Evolutionary conservation across 2,329 filamentous ascomycete genomes (phyloP).

Genomic region (Penicillium hesseltinei): DNA sequence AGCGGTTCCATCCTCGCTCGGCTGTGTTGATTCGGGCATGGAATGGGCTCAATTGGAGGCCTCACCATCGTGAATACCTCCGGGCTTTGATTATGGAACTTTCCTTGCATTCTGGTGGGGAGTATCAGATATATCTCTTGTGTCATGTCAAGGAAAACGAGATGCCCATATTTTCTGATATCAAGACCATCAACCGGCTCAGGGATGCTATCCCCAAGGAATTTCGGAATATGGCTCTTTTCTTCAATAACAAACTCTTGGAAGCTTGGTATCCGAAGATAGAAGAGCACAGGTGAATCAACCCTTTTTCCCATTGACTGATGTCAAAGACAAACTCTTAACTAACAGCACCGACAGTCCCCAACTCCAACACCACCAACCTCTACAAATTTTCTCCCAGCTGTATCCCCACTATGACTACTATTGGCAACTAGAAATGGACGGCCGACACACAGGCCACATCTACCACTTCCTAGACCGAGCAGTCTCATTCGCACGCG

Average conservation of each 20-base stretch:
- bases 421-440: slow-evolving; percentile 72
- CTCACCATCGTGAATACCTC: slow-evolving; percentile 77
- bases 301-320: slow-evolving; percentile 1
- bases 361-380: slow-evolving; percentile 48
- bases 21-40: slow-evolving; percentile 80
- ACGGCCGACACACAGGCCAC: slow-evolving; percentile 63
- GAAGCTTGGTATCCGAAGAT: slow-evolving; percentile 32
- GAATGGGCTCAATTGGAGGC: slow-evolving; percentile 74
- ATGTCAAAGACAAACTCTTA: not conserved
- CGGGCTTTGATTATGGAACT: slow-evolving; percentile 82
- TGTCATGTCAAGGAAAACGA: slow-evolving; percentile 74
- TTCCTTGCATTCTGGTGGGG: slow-evolving; percentile 68
- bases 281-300: slow-evolving; percentile 26
- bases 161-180: slow-evolving; percentile 70
- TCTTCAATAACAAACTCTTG: slow-evolving; percentile 32
- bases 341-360: slow-evolving; percentile 15
- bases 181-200: slow-evolving; percentile 62
- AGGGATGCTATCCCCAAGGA: slow-evolving; percentile 31
- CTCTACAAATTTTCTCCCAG: slow-evolving; percentile 63
- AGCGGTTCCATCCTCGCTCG: slow-evolving; percentile 51
- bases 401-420: slow-evolving; percentile 64
- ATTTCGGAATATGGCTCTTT: slow-evolving; percentile 37
- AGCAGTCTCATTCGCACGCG: slow-evolving; percentile 63
- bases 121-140: slow-evolving; percentile 74
- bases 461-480: slow-evolving; percentile 72